These are phyloP conservation scores for Dendrobium huoshanense DNA, from an alignment of 106 monocot species.

Conservation along the genomic window DNA sequence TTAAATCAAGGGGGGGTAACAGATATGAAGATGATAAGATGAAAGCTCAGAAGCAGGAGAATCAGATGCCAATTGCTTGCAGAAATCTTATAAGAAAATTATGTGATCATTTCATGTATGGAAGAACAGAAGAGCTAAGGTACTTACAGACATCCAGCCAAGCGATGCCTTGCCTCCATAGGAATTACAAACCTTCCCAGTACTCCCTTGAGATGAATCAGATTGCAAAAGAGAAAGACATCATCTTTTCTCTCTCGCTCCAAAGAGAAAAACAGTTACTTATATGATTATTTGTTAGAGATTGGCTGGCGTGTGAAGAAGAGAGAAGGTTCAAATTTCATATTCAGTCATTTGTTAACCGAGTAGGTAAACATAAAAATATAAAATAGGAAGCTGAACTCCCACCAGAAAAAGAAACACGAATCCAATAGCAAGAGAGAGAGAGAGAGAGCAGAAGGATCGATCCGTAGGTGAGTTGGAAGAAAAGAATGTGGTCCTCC, in stretches of 20 bases:
- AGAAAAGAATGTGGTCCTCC: background rate
- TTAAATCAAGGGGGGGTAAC: too few species aligned
- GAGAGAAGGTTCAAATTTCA: background rate
- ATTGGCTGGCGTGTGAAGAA: background rate
- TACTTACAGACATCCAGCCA: background rate
- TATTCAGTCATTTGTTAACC: background rate
- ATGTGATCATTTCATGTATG: too few species aligned
- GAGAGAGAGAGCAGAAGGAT: background rate
- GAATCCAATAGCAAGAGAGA: background rate
- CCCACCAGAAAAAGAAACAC: background rate
- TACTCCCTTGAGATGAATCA: background rate
- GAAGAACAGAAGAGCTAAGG: too few species aligned
- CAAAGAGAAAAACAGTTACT: background rate
- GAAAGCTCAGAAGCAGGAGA: too few species aligned
- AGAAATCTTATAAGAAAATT: too few species aligned
- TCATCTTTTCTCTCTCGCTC: background rate
- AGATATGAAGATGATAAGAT: too few species aligned
- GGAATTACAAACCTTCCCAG: background rate
- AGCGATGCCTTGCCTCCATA: background rate
- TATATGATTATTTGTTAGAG: background rate
- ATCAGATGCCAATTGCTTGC: too few species aligned
- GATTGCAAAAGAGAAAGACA: background rate
- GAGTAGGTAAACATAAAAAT: background rate
- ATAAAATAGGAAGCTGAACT: background rate
- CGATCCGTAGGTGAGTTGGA: background rate